Percentiles rank a stretch among this genome's conserved stretches.
Conservation (phyloP, 1,139 yeast species). For the Geotrichum phurueaensis region DNA sequence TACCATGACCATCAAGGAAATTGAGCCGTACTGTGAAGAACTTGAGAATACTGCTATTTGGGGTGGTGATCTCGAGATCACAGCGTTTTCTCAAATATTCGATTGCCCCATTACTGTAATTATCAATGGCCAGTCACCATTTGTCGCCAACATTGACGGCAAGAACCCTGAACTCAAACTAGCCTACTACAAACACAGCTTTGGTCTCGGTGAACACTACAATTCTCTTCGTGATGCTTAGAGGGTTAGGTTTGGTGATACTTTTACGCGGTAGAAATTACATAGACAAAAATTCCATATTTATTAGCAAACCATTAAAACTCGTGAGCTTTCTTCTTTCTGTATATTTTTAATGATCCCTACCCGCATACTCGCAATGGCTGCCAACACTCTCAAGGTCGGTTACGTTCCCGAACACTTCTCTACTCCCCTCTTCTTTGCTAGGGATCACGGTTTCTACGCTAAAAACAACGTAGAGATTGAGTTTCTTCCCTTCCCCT, state of each 20-base stretch:
- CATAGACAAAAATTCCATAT: background rate
- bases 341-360: background rate
- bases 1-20: conserved; percentile 54
- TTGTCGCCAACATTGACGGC: conserved; percentile 50
- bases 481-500: conserved; percentile 67
- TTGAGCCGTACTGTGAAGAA: conserved; percentile 64
- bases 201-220: conserved; percentile 92
- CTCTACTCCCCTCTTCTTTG: conserved; percentile 77
- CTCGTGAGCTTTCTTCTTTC: background rate
- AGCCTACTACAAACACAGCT: conserved; percentile 79
- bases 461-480: conserved; percentile 43
- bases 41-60: conserved; percentile 75
- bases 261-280: background rate
- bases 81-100: conserved; percentile 66
- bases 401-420: conserved; percentile 92
- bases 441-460: conserved; percentile 55
- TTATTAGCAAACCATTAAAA: background rate
- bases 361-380: conserved; percentile 4
- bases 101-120: conserved; percentile 68
- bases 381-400: conserved; percentile 41
- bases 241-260: conserved; percentile 1
- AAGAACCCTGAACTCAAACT: conserved; percentile 49
- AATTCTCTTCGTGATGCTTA: conserved; percentile 57
- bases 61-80: conserved; percentile 93
- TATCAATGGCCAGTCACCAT: conserved; percentile 67